Base-by-base conservation (phyloP, 75 land plant species). In the Chamaecyparis obtusa region DNA sequence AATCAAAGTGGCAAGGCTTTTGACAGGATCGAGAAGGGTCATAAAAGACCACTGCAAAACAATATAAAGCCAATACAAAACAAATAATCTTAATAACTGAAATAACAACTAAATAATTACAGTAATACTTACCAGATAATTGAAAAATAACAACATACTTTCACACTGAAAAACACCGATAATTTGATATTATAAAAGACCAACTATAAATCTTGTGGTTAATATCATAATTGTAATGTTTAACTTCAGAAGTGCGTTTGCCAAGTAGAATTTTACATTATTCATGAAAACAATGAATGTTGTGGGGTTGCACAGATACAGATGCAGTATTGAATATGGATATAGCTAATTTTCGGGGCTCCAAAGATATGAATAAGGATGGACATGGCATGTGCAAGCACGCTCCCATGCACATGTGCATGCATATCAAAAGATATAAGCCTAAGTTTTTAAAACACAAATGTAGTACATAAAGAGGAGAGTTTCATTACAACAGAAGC, bases 11-110 rank as follows among this genome's bases (percentile, higher is more conserved):
- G 95, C 97, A 75, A 96, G 87, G 83, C 93, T 97, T 60, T 87
- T 91, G 60, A 87, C 93, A 32, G 99, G 99, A 83, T 98, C 97
- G 36, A 94, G 89, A 81, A 95, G 91, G 77, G 99, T 98, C 99
- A 97, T 94, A 30, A 98, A 90, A n/a, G 97, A 92, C 99, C 99
- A 98, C 99, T 98, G 96, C 93, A 94, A 75, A 41, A 71, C 5
- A 9, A 60, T 49, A 49, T 49, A 10, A 82, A 81, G 41, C 76
- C 33, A 67, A 82, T 41, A 57, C 9, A 55, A 67, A 35, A 19
- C 33, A 46, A 86, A 86, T 33, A 33, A 74, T 74, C 16, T 10
- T 10, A 74, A 33, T 74, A 32, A 27, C 9, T 33, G 16, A 71
- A 21, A 33, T 74, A 74, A 33, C 33, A 13, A 32, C 37, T 24